phyloP scores from a whole-genome alignment of 2,329 filamentous ascomycete species.

The Huntiella abstrusa region DNA sequence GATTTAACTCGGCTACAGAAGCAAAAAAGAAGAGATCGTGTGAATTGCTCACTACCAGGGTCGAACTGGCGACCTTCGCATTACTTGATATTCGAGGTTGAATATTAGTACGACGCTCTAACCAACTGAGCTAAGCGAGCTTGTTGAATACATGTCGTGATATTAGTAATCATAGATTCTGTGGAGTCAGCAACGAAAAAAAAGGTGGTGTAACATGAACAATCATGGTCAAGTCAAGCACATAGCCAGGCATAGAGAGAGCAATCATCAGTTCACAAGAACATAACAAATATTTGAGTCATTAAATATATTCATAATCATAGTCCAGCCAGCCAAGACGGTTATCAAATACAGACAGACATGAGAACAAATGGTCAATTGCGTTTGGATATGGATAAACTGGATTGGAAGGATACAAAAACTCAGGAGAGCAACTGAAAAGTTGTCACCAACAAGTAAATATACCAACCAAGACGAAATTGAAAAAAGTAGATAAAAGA shows the following conservation, averaged over 20 bases:
- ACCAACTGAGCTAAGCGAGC: slow-evolving; percentile 10
- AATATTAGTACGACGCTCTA: slow-evolving; percentile 11
- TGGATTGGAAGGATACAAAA: not conserved
- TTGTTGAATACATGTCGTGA: not conserved
- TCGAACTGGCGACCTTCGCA: slow-evolving; percentile 10
- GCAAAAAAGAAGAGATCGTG: not conserved
- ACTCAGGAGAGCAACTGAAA: not conserved
- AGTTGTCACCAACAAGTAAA: not conserved
- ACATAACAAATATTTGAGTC: not conserved
- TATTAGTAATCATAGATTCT: not conserved
- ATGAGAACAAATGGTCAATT: not conserved
- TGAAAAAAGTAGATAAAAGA: not conserved
- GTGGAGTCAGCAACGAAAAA: not conserved
- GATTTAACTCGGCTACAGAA: not conserved
- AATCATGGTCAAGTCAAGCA: not conserved
- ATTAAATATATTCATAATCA: not conserved
- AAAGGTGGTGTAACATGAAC: not conserved
- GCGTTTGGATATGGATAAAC: not conserved
- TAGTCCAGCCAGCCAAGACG: not conserved
- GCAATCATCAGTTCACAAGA: not conserved
- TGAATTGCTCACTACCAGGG: slow-evolving; percentile 10
- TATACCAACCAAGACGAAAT: not conserved
- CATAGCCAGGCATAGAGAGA: not conserved
- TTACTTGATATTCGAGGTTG: slow-evolving; percentile 5
- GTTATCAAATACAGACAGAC: not conserved